Evolutionary conservation across 2,329 filamentous ascomycete genomes (phyloP).

Genomic region (Ceratocystiopsis brevicomis): DNA sequence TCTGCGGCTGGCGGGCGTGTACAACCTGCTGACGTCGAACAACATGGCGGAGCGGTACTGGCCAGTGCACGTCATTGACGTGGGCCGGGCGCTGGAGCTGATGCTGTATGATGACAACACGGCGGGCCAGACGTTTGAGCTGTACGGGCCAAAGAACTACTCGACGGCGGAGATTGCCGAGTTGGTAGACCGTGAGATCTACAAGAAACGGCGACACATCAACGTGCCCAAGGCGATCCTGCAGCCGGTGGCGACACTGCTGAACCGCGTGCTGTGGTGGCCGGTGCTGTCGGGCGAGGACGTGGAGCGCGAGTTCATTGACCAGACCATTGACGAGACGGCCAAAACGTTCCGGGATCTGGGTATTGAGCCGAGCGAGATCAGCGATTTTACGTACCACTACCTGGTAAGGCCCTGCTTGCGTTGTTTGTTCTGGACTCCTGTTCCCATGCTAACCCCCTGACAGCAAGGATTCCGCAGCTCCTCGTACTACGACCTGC

Average conservation of each 20-base stretch:
- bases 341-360: constrained; percentile 95
- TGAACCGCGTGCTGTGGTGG: constrained; percentile 85
- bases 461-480: constrained; percentile 73
- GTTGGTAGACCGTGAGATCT: constrained; percentile 80
- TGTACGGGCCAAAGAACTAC: constrained; percentile 88
- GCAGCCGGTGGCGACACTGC: constrained; percentile 51
- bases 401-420: constrained; percentile 52
- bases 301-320: constrained; percentile 79
- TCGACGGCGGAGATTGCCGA: constrained; percentile 71
- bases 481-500: constrained; percentile 76
- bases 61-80: constrained; percentile 88
- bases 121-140: constrained; percentile 76
- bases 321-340: constrained; percentile 74
- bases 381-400: constrained; percentile 75
- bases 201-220: constrained; percentile 74
- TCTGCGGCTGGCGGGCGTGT: constrained; percentile 60
- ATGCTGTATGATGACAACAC: constrained; percentile 88
- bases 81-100: constrained; percentile 69
- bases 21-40: constrained; percentile 78
- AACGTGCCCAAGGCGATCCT: constrained; percentile 71
- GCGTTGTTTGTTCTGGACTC: background rate
- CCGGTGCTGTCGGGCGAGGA: constrained; percentile 64
- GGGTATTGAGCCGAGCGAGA: constrained; percentile 71
- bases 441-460: constrained; percentile 14
- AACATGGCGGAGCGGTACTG: constrained; percentile 80